Evolutionary conservation across 1,139 yeast species (phyloP).

Genomic region (Scheffersomyces parashehatae): DNA sequence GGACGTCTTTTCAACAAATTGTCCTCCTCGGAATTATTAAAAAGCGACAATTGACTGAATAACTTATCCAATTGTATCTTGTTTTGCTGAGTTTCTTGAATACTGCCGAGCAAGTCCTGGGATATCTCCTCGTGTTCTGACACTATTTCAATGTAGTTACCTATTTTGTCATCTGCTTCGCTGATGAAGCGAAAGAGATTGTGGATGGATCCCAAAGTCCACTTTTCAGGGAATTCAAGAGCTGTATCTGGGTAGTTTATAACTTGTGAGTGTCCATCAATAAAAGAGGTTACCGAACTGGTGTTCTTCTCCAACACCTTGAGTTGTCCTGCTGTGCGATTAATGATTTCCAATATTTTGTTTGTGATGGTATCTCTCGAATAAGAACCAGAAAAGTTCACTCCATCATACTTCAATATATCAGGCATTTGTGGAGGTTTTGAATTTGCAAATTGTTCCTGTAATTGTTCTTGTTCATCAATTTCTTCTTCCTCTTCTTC

Average conservation of each 20-base stretch:
- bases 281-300: constrained; percentile 4
- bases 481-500: constrained; percentile 1
- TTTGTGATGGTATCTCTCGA: constrained; percentile 4
- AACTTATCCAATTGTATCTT: constrained; percentile 13
- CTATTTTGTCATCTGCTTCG: constrained; percentile 5
- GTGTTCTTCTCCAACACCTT: constrained; percentile 11
- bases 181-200: constrained; percentile 7
- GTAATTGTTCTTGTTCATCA: constrained; percentile 5
- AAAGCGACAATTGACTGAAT: constrained; percentile 12
- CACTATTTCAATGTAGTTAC: not conserved
- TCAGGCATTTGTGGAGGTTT: constrained; percentile 9
- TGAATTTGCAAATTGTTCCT: not conserved
- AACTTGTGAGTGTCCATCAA: constrained; percentile 7
- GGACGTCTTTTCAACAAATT: constrained; percentile 13
- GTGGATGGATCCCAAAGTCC: constrained; percentile 10
- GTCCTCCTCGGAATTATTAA: constrained; percentile 11
- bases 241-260: constrained; percentile 4
- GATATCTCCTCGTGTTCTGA: constrained; percentile 1
- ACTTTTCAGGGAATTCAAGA: constrained; percentile 8
- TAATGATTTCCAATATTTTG: constrained; percentile 3
- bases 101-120: constrained; percentile 6
- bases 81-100: constrained; percentile 9
- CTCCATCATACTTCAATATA: constrained; percentile 8
- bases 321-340: constrained; percentile 8
- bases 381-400: constrained; percentile 3